Percentiles rank a stretch among this genome's conserved stretches.
Evolutionary conservation across 2,329 filamentous ascomycete genomes (phyloP).

Genomic region (Microthyrium microscopicum): DNA sequence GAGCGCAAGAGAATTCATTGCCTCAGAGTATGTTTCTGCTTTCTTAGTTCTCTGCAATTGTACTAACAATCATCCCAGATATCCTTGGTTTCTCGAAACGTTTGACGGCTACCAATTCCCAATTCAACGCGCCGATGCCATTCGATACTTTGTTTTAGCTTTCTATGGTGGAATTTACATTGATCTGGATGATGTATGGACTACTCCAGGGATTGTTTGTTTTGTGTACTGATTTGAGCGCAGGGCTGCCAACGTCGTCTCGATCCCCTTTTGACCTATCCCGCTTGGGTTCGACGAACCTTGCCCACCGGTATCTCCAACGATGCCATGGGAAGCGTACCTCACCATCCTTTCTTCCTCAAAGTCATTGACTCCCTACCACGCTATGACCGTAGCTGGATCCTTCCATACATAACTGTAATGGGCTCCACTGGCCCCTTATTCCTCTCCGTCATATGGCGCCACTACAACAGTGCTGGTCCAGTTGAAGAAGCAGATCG

Average conservation of each 20-base stretch:
- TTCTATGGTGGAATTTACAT: slow-evolving; percentile 70
- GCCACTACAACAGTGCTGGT: slow-evolving; percentile 47
- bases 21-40: slow-evolving; percentile 31
- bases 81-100: slow-evolving; percentile 60
- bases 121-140: slow-evolving; percentile 62
- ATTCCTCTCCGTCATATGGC: slow-evolving; percentile 60
- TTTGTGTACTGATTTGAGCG: background rate
- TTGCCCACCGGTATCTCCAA: slow-evolving; percentile 65
- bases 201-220: slow-evolving; percentile 3
- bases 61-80: slow-evolving; percentile 23
- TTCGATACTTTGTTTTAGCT: slow-evolving; percentile 63
- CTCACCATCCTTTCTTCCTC: slow-evolving; percentile 59
- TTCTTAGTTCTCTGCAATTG: background rate
- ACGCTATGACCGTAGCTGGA: slow-evolving; percentile 52
- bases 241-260: slow-evolving; percentile 52
- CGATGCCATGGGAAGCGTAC: slow-evolving; percentile 60
- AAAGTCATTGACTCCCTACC: slow-evolving; percentile 51
- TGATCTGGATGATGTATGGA: slow-evolving; percentile 52
- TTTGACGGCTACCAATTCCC: slow-evolving; percentile 59
- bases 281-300: slow-evolving; percentile 55
- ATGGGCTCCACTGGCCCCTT: slow-evolving; percentile 66
- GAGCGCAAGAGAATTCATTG: slow-evolving; percentile 53
- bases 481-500: slow-evolving; percentile 32
- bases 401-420: slow-evolving; percentile 57
- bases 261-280: slow-evolving; percentile 51